A percentile compares a stretch with the other conserved stretches of the same genome.
Conservation (phyloP, 108 stramenopile species). For the Hondaea fermentalgiana region DNA sequence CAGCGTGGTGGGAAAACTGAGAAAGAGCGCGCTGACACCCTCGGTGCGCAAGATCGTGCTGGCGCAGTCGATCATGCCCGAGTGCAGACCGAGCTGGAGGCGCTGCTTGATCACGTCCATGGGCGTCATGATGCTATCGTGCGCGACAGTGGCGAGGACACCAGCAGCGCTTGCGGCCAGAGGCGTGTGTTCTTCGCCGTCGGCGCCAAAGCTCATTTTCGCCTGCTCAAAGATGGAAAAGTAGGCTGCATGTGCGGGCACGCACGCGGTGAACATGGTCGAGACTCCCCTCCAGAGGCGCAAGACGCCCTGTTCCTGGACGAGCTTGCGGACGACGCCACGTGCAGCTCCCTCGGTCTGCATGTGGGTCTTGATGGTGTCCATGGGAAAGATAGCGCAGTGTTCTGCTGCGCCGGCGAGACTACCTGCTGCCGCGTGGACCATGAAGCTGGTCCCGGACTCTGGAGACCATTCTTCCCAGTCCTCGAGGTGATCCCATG, state of each 20-base stretch:
- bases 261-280: conserved; percentile 83
- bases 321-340: neutral
- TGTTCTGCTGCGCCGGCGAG: conserved; percentile 90
- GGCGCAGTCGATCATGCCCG: conserved; percentile 57
- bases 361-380: conserved; percentile 93
- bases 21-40: conserved; percentile 67
- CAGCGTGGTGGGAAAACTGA: conserved; percentile 81
- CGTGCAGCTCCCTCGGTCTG: conserved; percentile 48
- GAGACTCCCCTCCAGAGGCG: conserved; percentile 92
- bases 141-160: conserved; percentile 70
- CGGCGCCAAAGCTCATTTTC: conserved; percentile 50
- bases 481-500: conserved; percentile 71
- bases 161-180: conserved; percentile 62
- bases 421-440: conserved; percentile 88
- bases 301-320: conserved; percentile 39
- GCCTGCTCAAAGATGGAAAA: conserved; percentile 82
- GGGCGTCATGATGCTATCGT: conserved; percentile 91
- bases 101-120: conserved; percentile 98
- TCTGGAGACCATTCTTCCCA: conserved; percentile 87
- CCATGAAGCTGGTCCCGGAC: conserved; percentile 65
- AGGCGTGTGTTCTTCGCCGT: conserved; percentile 26
- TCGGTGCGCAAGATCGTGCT: conserved; percentile 45
- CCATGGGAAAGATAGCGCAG: conserved; percentile 79
- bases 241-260: conserved; percentile 95
- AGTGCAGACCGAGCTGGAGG: conserved; percentile 91